Conservation (phyloP, 2,329 filamentous ascomycete genomes). For the Talaromyces sp. region DNA sequence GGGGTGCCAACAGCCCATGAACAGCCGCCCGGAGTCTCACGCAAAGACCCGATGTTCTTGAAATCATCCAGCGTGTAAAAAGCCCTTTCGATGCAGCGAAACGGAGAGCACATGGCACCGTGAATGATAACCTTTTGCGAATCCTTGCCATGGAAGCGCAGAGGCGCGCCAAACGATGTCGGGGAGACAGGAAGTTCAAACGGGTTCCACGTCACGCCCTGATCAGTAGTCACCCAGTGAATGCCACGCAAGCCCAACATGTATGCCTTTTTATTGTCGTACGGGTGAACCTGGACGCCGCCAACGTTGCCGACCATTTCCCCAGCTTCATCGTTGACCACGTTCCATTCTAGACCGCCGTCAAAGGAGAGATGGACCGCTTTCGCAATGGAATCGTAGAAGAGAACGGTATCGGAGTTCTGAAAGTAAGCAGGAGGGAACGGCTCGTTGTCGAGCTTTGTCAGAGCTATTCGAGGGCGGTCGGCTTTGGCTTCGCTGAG, state of each 20-base stretch:
- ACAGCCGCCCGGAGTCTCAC: constrained; percentile 67
- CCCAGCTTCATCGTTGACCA: constrained; percentile 57
- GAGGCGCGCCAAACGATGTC: constrained; percentile 33
- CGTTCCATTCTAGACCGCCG: constrained; percentile 72
- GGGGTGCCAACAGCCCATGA: constrained; percentile 78
- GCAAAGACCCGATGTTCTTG: constrained; percentile 59
- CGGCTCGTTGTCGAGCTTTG: constrained; percentile 62
- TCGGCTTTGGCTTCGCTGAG: constrained; percentile 43
- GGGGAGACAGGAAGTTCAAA: constrained; percentile 63
- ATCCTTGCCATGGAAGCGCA: constrained; percentile 79
- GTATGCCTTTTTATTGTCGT: constrained; percentile 72
- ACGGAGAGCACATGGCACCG: constrained; percentile 61
- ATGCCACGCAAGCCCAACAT: constrained; percentile 61
- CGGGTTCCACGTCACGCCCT: constrained; percentile 71
- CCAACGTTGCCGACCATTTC: constrained; percentile 34
- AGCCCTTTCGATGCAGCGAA: constrained; percentile 58
- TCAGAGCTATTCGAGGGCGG: constrained; percentile 61
- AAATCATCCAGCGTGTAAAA: constrained; percentile 86
- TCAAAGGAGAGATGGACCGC: constrained; percentile 73
- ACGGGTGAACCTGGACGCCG: constrained; percentile 69
- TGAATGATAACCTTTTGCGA: constrained; percentile 82
- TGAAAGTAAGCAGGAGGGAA: constrained; percentile 80
- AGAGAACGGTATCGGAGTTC: constrained; percentile 74
- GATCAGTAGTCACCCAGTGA: constrained; percentile 81
- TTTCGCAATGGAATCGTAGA: constrained; percentile 60